Base-by-base conservation (phyloP, 2,329 filamentous ascomycete genomes). In the Clarireedia homoeocarpa region DNA sequence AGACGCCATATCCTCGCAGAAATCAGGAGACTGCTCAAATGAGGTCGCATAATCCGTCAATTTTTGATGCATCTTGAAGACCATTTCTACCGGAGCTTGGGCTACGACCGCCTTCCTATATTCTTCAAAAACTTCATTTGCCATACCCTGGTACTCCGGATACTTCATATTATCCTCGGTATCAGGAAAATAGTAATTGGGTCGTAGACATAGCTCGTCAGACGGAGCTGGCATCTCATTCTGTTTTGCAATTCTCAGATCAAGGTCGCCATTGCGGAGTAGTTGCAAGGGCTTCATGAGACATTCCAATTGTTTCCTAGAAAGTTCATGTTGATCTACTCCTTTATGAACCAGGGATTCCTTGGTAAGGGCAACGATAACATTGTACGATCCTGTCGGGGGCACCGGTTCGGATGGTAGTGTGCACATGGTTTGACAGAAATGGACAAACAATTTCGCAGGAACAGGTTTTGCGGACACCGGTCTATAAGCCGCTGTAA, bases 361-460 rank as follows among this genome's bases (percentile, higher is more conserved):
- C 40, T 34, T 55, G 3, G 27, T 42, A 39, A 56, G 49, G 5
- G 17, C 54, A 30, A 56, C 30, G 15, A 40, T 14, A 12, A 56
- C 39, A 26, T 56, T 34, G 12, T 52, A 12, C 47, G 54, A 46
- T 17, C 49, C 47, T 36, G 30, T 38, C 14, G 40, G 47, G 5
- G n/a, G 17, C 17, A 38, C 34, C 9, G 26, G 10, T 36, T 39
- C 24, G 15, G 39, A 48, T 3, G 47, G 39, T n/a, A 24, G 24
- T 44, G 17, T 14, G 27, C 36, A 51, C 15, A 56, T 10, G 3
- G 40, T 42, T 27, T 56, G 54, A 34, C 54, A 56, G 34, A 56
- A 56, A n/a, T 56, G 48, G 42, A 56, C 54, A 34, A 56, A 56
- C 15, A 40, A 39, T 20, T 46, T 56, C 23, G 54, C 20, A 14